Conservation (phyloP, 805 yeast species). For the Ogataea wickerhamii region DNA sequence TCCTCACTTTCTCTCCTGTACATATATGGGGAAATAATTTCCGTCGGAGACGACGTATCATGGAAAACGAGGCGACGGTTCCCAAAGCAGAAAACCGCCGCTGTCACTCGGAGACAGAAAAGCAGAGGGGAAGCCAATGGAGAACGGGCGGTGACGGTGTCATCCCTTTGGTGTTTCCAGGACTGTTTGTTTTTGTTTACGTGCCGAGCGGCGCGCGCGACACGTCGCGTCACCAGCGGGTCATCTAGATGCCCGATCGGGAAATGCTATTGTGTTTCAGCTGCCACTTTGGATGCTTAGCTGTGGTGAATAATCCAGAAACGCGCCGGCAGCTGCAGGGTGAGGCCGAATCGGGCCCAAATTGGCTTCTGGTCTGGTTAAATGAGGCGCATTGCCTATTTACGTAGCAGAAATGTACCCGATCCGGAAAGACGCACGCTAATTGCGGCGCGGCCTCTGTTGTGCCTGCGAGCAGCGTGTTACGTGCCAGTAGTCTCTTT, state of each 20-base stretch:
- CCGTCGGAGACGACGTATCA: too few species aligned
- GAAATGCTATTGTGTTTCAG: neutral
- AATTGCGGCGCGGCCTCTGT: too few species aligned
- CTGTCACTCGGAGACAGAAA: too few species aligned
- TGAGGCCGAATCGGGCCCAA: neutral
- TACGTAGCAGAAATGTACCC: too few species aligned
- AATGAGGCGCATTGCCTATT: neutral
- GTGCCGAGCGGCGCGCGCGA: neutral
- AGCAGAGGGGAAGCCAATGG: neutral
- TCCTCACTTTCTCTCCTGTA: too few species aligned
- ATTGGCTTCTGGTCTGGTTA: neutral
- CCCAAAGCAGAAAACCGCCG: too few species aligned
- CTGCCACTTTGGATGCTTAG: neutral
- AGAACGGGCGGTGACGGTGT: neutral
- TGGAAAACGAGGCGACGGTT: too few species aligned
- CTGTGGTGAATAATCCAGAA: neutral
- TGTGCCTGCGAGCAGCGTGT: conserved; percentile 1
- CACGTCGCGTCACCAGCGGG: neutral
- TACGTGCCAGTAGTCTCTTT: neutral
- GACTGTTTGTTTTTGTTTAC: neutral
- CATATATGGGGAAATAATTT: too few species aligned
- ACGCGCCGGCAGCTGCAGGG: neutral
- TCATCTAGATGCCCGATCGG: neutral
- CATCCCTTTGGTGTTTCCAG: neutral
- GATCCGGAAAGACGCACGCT: too few species aligned